Conservation (phyloP, 1,284 basidiomycete genomes). For the Ustilago crameri region DNA sequence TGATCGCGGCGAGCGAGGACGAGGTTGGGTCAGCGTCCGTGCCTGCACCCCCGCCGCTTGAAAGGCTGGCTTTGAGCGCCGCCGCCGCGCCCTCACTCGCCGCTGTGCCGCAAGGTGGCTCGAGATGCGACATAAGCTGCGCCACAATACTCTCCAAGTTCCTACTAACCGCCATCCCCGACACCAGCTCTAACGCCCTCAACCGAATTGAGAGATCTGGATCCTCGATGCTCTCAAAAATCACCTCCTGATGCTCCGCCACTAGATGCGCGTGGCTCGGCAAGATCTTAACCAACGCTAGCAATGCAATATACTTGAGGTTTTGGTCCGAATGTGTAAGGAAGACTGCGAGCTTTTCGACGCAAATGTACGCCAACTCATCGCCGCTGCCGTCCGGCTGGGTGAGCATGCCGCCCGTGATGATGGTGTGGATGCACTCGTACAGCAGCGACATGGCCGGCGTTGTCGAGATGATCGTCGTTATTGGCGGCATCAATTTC, state of each 20-base stretch:
- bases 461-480: constrained; percentile 92
- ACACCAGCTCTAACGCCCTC: constrained; percentile 90
- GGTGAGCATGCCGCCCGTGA: constrained; percentile 91
- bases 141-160: constrained; percentile 90
- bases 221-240: constrained; percentile 88
- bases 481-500: constrained; percentile 92
- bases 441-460: constrained; percentile 94
- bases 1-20: constrained; percentile 33
- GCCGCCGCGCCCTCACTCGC: constrained; percentile 64
- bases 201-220: constrained; percentile 94
- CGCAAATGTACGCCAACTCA: constrained; percentile 84
- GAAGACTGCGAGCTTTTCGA: constrained; percentile 92
- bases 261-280: constrained; percentile 91
- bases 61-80: constrained; percentile 66
- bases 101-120: constrained; percentile 71
- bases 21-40: constrained; percentile 47
- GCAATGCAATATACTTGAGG: constrained; percentile 89
- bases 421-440: constrained; percentile 98
- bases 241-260: constrained; percentile 90
- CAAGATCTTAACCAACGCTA: constrained; percentile 94
- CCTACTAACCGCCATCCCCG: constrained; percentile 84
- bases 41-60: constrained; percentile 69
- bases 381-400: constrained; percentile 70
- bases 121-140: constrained; percentile 85
- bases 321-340: constrained; percentile 95